These are phyloP conservation scores for Stephania cephalantha DNA, from an alignment of 164 flowering plant species.

Conservation along the genomic window DNA sequence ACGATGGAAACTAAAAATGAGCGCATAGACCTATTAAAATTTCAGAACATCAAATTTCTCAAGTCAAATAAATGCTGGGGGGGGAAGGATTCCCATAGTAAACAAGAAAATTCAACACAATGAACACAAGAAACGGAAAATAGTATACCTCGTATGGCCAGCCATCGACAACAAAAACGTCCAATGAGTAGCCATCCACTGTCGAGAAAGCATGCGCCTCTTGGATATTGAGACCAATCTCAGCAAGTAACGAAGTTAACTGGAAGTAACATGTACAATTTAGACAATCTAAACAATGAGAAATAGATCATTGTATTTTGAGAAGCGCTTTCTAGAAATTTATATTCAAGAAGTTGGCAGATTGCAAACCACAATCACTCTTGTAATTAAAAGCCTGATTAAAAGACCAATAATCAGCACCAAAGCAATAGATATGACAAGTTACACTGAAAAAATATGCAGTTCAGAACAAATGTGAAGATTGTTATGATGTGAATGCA, in stretches of 20 bases:
- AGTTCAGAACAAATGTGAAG: too few species aligned
- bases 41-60: too few species aligned
- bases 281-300: background rate
- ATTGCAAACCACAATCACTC: background rate
- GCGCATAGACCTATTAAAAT: background rate
- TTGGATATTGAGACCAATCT: conserved; percentile 88
- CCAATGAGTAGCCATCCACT: conserved; percentile 90
- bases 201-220: conserved; percentile 99
- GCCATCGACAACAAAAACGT: conserved; percentile 96
- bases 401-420: background rate
- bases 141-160: conserved; percentile 74
- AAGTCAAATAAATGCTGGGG: background rate
- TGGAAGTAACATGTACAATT: conserved; percentile 27
- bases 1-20: background rate
- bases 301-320: background rate
- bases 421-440: background rate
- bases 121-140: background rate
- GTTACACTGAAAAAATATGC: background rate
- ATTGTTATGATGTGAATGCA: too few species aligned
- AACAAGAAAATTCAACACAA: background rate
- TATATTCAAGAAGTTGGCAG: too few species aligned
- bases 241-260: conserved; percentile 83
- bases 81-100: background rate
- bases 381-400: background rate
- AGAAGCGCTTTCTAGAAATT: background rate